A percentile compares a stretch with the other conserved stretches of the same genome.
Evolutionary conservation across 2,329 filamentous ascomycete species (phyloP).

Genomic region (Ascochyta rabiei): DNA sequence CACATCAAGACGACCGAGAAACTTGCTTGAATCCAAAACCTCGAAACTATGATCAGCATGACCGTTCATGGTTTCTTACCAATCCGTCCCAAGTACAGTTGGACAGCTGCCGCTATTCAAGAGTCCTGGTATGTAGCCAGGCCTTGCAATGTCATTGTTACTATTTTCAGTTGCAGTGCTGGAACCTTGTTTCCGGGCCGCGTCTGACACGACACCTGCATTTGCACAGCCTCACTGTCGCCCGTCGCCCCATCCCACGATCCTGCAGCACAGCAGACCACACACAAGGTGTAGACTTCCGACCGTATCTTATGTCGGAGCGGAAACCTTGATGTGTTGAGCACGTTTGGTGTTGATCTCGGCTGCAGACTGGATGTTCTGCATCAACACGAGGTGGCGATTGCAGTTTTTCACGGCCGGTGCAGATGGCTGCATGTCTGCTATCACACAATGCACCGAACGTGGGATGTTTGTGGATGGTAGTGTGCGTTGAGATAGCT

Average conservation of each 20-base stretch:
- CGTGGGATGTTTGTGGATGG: neutral
- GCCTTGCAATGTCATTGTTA: conserved; percentile 5
- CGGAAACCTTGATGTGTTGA: neutral
- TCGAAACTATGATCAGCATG: neutral
- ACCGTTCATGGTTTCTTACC: neutral
- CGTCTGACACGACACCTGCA: conserved; percentile 26
- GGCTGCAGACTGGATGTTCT: neutral
- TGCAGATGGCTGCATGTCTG: neutral
- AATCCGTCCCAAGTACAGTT: neutral
- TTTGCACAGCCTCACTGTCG: conserved; percentile 25
- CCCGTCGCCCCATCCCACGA: conserved; percentile 7
- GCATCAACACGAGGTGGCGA: conserved; percentile 8
- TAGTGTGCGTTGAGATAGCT: neutral
- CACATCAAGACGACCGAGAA: too few relatives aligned
- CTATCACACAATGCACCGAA: neutral
- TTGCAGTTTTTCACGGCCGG: neutral
- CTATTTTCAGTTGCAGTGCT: conserved; percentile 19
- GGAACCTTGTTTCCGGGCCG: conserved; percentile 19
- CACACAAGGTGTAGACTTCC: conserved; percentile 19
- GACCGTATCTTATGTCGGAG: neutral
- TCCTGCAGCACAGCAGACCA: conserved; percentile 5
- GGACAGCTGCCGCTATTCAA: neutral
- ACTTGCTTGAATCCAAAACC: too few relatives aligned
- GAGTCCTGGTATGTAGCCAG: neutral
- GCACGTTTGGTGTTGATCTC: neutral